Evolutionary conservation across 306 rosid species (phyloP).

Genomic region (Comarum palustre): DNA sequence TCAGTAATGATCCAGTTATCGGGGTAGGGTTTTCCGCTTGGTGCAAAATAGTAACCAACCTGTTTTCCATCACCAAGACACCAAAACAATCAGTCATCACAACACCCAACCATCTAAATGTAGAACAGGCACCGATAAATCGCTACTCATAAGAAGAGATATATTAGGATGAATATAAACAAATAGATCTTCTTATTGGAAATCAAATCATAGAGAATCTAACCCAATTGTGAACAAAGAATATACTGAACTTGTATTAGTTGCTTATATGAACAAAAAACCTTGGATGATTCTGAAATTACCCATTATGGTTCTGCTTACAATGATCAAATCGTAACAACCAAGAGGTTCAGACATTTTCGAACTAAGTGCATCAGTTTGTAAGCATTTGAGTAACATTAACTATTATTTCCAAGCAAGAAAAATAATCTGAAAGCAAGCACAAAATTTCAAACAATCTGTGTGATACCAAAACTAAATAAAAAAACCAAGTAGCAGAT

Average conservation of each 20-base stretch:
- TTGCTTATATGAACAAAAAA: neutral
- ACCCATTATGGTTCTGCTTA: neutral
- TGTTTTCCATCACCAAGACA: conserved; percentile 49
- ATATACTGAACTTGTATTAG: neutral
- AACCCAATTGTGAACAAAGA: neutral
- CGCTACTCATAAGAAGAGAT: conserved; percentile 28
- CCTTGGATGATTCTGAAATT: neutral
- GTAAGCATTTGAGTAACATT: neutral
- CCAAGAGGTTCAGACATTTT: neutral
- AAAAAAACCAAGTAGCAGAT: neutral
- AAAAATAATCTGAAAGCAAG: neutral
- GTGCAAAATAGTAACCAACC: conserved; percentile 99
- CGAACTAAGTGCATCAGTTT: neutral
- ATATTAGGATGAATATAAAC: conserved; percentile 26
- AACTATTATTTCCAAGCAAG: neutral
- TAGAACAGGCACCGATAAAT: conserved; percentile 31
- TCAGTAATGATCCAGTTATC: conserved; percentile 98
- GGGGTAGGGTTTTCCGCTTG: conserved; percentile 99
- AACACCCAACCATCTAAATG: conserved; percentile 30
- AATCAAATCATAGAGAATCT: conserved; percentile 5
- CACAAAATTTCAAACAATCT: conserved; percentile 15
- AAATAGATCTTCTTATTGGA: conserved; percentile 12
- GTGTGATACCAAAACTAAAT: conserved; percentile 1
- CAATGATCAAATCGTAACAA: neutral
- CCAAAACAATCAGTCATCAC: conserved; percentile 40